phyloP scores from a whole-genome alignment of 2,329 filamentous ascomycete genomes.

The Alternaria arbusti region DNA sequence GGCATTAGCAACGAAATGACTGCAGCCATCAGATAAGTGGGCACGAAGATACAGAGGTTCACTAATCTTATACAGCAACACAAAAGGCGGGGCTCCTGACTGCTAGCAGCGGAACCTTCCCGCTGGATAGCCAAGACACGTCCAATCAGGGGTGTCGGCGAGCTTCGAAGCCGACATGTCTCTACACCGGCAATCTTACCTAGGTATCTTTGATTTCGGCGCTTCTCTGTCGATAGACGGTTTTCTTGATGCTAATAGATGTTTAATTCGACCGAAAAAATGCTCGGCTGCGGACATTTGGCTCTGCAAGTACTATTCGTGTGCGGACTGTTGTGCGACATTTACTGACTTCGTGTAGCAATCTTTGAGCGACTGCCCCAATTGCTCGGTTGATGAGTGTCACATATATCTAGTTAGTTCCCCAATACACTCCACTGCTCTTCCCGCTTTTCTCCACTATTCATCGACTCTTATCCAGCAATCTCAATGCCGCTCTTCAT shows the following conservation, averaged over 20 bases:
- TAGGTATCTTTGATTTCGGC: not conserved
- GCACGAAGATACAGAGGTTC: not conserved
- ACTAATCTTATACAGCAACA: not conserved
- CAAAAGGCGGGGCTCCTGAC: not conserved
- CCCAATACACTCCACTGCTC: not conserved
- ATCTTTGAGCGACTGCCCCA: not conserved
- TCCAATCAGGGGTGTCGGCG: not conserved
- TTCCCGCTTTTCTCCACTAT: not conserved
- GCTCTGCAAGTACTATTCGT: no score
- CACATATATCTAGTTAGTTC: not conserved
- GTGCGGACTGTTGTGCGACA: no score
- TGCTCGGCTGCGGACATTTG: not conserved
- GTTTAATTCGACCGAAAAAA: not conserved
- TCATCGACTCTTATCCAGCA: not conserved
- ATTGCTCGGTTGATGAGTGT: not conserved
- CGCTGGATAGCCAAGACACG: not conserved
- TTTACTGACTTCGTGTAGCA: no score
- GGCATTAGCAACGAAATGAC: not conserved
- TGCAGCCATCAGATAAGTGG: not conserved
- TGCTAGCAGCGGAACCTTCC: not conserved
- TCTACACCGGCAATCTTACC: not conserved
- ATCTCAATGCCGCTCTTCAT: not conserved
- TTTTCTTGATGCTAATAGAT: not conserved
- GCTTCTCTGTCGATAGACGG: not conserved
- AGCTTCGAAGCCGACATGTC: not conserved